Evolutionary conservation across 2,329 filamentous ascomycete species (phyloP).

Genomic region (Phyllosticta paracitricarpa): DNA sequence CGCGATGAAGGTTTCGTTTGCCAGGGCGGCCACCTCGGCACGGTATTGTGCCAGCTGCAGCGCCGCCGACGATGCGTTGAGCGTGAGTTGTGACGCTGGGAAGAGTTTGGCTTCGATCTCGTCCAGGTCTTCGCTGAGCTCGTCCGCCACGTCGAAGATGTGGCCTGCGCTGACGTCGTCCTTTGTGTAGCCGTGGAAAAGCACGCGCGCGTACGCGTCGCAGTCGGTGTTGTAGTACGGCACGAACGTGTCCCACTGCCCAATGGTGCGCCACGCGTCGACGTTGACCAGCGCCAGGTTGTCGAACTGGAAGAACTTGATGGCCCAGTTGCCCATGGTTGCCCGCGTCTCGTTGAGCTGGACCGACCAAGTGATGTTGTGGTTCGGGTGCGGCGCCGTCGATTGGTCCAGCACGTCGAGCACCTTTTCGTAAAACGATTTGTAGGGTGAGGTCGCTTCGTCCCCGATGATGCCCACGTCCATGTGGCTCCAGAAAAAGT

Average conservation of each 20-base stretch:
- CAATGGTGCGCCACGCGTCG: slow-evolving; percentile 39
- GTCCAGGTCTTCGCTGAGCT: not conserved
- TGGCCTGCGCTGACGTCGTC: slow-evolving; percentile 11
- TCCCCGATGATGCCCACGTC: slow-evolving; percentile 40
- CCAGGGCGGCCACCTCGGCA: not conserved
- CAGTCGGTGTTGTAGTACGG: slow-evolving; percentile 49
- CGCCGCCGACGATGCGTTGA: not conserved
- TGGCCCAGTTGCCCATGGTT: slow-evolving; percentile 33
- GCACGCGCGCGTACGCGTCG: slow-evolving; percentile 33
- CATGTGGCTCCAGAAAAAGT: slow-evolving; percentile 51
- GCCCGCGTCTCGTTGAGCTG: not conserved
- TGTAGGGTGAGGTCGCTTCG: slow-evolving; percentile 25
- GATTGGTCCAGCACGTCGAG: slow-evolving; percentile 14
- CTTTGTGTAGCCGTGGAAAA: slow-evolving; percentile 10
- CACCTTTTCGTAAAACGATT: slow-evolving; percentile 21
- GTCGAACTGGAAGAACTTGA: slow-evolving; percentile 50
- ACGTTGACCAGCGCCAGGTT: slow-evolving; percentile 49
- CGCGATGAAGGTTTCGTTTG: not conserved
- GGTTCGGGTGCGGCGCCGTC: not conserved
- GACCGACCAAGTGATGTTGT: slow-evolving; percentile 4
- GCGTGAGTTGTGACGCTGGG: not conserved
- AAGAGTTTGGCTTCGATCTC: slow-evolving; percentile 4
- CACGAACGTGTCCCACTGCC: slow-evolving; percentile 49
- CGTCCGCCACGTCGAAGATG: slow-evolving; percentile 12
- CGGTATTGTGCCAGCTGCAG: not conserved